A percentile compares a stretch with the other conserved stretches of the same genome.
phyloP scores from a whole-genome alignment of 2,329 filamentous ascomycete genomes.

The Aspergillus carbonarius region DNA sequence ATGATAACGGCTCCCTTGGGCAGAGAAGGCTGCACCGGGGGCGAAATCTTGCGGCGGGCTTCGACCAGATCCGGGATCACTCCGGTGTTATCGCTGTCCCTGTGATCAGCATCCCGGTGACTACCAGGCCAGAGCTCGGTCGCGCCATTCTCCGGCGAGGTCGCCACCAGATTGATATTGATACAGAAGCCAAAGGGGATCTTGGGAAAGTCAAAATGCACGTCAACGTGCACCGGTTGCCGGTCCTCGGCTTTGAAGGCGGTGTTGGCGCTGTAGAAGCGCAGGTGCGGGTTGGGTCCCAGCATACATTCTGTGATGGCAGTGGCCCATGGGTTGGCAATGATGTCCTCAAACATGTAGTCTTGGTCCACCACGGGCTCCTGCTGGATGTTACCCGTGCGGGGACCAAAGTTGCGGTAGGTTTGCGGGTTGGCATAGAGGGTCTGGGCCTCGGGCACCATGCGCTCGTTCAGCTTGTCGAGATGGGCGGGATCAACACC shows the following conservation, averaged over 20 bases:
- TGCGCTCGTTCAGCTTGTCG: slow-evolving; percentile 32
- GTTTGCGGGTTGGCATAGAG: slow-evolving; percentile 29
- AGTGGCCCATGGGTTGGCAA: slow-evolving; percentile 41
- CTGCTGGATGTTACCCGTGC: slow-evolving; percentile 44
- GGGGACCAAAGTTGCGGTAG: slow-evolving; percentile 27
- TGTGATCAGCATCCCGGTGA: slow-evolving; percentile 42
- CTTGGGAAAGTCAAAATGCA: slow-evolving; percentile 50
- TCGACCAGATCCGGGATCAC: slow-evolving; percentile 37
- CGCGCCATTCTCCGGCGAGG: slow-evolving; percentile 47
- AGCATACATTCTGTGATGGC: slow-evolving; percentile 39
- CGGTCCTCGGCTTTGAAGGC: slow-evolving; percentile 38
- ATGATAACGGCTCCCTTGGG: slow-evolving; percentile 48
- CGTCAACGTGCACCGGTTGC: slow-evolving; percentile 46
- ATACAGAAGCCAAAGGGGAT: slow-evolving; percentile 51
- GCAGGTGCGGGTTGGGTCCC: slow-evolving; percentile 37
- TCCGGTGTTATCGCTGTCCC: slow-evolving; percentile 17
- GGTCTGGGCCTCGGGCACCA: slow-evolving; percentile 32
- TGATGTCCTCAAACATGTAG: slow-evolving; percentile 40
- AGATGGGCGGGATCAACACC: slow-evolving; percentile 34
- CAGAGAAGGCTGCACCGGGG: slow-evolving; percentile 42
- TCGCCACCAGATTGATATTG: slow-evolving; percentile 50
- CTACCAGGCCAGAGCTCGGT: slow-evolving; percentile 55
- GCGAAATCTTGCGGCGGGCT: slow-evolving; percentile 30
- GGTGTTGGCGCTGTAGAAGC: slow-evolving; percentile 43
- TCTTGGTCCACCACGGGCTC: slow-evolving; percentile 36